Conservation (phyloP, 257 asterid genomes). For the Plectranthus barbatus region DNA sequence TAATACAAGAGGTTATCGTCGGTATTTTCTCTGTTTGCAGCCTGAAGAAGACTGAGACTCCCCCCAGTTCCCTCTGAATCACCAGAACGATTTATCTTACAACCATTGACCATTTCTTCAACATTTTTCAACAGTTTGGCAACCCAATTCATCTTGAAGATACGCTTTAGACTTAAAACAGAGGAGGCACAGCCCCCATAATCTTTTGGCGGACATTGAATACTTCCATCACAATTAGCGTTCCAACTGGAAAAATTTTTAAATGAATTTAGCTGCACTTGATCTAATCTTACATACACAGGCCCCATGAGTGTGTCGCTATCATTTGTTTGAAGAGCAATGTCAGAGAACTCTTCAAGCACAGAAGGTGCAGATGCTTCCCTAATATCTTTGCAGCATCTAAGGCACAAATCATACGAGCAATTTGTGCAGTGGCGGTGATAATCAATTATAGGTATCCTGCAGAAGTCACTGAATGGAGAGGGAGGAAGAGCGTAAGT, state of each 20-base stretch:
- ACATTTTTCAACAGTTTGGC: constrained; percentile 85
- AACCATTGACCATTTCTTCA: constrained; percentile 94
- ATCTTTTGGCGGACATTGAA: constrained; percentile 69
- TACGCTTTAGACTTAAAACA: constrained; percentile 61
- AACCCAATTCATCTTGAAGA: constrained; percentile 98
- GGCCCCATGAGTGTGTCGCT: constrained; percentile 26
- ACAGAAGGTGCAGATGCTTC: constrained; percentile 41
- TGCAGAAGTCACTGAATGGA: constrained; percentile 82
- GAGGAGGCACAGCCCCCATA: constrained; percentile 81
- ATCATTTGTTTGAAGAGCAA: constrained; percentile 26
- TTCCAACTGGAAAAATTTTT: constrained; percentile 49
- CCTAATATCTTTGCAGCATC: constrained; percentile 88
- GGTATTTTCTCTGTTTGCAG: constrained; percentile 49
- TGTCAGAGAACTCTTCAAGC: constrained; percentile 28
- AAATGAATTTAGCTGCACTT: constrained; percentile 36
- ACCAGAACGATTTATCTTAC: constrained; percentile 40
- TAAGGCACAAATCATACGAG: constrained; percentile 96
- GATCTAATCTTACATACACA: constrained; percentile 31
- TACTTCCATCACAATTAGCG: constrained; percentile 62
- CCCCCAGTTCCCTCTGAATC: constrained; percentile 34
- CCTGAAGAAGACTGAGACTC: constrained; percentile 40
- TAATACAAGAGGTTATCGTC: constrained; percentile 52
- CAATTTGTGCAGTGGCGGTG: constrained; percentile 89
- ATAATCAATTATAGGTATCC: constrained; percentile 89
- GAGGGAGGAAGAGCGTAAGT: not conserved